Percentiles rank a stretch among this genome's conserved stretches.
These are phyloP conservation scores for Candida vartiovaarae DNA, from an alignment of 805 yeast species.

Conservation along the genomic window DNA sequence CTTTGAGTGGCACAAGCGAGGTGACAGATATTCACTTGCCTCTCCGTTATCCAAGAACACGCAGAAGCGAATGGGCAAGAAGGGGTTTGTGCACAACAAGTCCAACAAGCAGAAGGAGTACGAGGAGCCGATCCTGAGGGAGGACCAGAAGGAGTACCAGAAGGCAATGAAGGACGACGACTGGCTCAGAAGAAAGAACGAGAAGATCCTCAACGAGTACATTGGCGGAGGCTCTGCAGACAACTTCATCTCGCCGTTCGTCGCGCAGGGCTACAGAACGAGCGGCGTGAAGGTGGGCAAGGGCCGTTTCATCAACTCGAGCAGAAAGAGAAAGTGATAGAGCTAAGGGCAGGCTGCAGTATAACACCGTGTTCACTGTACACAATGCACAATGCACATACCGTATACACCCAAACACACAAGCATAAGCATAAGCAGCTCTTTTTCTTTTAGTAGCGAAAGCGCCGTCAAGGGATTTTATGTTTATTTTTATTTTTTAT, in stretches of 20 bases:
- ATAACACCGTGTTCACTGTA: too few relatives aligned
- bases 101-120: slow-evolving; percentile 44
- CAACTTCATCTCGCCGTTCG: slow-evolving; percentile 84
- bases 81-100: slow-evolving; percentile 70
- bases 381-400: too few relatives aligned
- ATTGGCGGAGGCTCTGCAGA: slow-evolving; percentile 93
- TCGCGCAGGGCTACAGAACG: slow-evolving; percentile 50
- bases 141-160: slow-evolving; percentile 91
- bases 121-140: slow-evolving; percentile 58
- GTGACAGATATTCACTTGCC: slow-evolving; percentile 73
- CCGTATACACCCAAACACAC: too few relatives aligned
- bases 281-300: slow-evolving; percentile 77
- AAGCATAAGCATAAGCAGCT: too few relatives aligned
- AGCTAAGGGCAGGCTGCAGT: too few relatives aligned
- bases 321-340: slow-evolving; percentile 29
- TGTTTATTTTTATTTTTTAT: too few relatives aligned
- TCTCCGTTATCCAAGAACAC: slow-evolving; percentile 81
- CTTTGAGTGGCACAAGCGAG: slow-evolving; percentile 91
- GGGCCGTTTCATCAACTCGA: slow-evolving; percentile 73
- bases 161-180: slow-evolving; percentile 82
- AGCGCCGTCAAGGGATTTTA: too few relatives aligned
- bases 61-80: slow-evolving; percentile 67
- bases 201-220: slow-evolving; percentile 79
- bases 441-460: too few relatives aligned
- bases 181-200: slow-evolving; percentile 82